phyloP scores from a whole-genome alignment of 2,329 filamentous ascomycete species.

The Ceratocystis variospora region DNA sequence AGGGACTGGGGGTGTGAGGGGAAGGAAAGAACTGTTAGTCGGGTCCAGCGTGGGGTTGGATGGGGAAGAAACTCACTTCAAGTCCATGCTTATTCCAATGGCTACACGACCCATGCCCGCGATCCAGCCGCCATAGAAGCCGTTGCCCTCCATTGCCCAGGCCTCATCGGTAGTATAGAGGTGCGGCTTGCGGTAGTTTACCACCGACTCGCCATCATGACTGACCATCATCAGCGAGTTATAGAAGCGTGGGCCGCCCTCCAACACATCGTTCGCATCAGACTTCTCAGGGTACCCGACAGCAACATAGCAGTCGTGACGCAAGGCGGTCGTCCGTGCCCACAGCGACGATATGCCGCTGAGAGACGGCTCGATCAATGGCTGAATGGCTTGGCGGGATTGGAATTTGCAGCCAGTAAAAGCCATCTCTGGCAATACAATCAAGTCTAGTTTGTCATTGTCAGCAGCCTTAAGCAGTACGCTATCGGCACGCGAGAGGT shows the following conservation, averaged over 20 bases:
- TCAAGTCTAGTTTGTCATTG: slow-evolving; percentile 36
- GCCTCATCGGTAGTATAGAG: slow-evolving; percentile 45
- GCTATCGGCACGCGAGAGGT: slow-evolving; percentile 52
- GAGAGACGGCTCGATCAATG: slow-evolving; percentile 52
- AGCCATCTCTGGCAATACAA: slow-evolving; percentile 64
- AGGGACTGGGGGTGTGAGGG: slow-evolving; percentile 23
- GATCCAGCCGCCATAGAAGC: slow-evolving; percentile 36
- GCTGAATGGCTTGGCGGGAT: slow-evolving; percentile 51
- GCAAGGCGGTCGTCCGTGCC: slow-evolving; percentile 53
- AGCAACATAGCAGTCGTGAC: slow-evolving; percentile 52
- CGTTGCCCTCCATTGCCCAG: slow-evolving; percentile 41
- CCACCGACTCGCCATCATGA: slow-evolving; percentile 44
- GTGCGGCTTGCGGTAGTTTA: slow-evolving; percentile 46
- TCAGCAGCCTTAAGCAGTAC: slow-evolving; percentile 37
- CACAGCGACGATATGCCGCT: slow-evolving; percentile 56
- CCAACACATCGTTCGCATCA: slow-evolving; percentile 38
- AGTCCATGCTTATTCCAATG: slow-evolving; percentile 51
- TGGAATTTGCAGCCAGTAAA: slow-evolving; percentile 72
- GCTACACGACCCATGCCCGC: slow-evolving; percentile 37
- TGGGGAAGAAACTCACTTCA: slow-evolving; percentile 36
- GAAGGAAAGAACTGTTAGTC: not conserved
- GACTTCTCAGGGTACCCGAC: slow-evolving; percentile 63
- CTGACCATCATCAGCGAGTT: slow-evolving; percentile 43
- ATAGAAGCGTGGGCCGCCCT: slow-evolving; percentile 39
- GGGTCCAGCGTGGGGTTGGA: not conserved